phyloP scores from a whole-genome alignment of 1,284 basidiomycete species.

The Ganoderma meredithae region DNA sequence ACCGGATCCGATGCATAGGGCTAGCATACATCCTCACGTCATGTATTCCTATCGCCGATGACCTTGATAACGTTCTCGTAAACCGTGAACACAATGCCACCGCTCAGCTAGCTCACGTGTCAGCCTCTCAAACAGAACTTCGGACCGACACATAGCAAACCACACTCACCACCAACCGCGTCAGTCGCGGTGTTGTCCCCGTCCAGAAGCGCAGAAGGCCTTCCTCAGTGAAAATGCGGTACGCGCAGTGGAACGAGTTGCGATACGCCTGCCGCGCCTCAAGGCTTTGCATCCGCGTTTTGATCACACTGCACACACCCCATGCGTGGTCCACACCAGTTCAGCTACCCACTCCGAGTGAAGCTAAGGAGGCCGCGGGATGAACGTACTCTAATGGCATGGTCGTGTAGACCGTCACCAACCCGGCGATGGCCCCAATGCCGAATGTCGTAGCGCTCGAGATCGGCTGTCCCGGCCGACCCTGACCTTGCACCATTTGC shows the following conservation, averaged over 20 bases:
- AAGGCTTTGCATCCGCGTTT: slow-evolving; percentile 97
- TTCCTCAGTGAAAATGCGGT: slow-evolving; percentile 91
- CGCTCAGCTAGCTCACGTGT: slow-evolving; percentile 70
- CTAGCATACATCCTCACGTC: slow-evolving; percentile 6
- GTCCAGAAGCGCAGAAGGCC: slow-evolving; percentile 93
- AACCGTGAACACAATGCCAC: slow-evolving; percentile 95
- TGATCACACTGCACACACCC: slow-evolving; percentile 80
- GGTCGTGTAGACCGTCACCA: slow-evolving; percentile 94
- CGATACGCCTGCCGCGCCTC: slow-evolving; percentile 85
- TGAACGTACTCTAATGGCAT: slow-evolving; percentile 89
- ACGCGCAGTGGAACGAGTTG: slow-evolving; percentile 94
- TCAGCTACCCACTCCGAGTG: background rate
- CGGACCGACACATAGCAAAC: too few species aligned
- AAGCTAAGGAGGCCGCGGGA: background rate
- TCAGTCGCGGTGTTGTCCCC: slow-evolving; percentile 90
- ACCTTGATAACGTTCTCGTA: slow-evolving; percentile 82
- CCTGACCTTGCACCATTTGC: slow-evolving; percentile 88
- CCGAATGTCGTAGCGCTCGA: slow-evolving; percentile 93
- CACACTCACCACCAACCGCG: slow-evolving; percentile 80
- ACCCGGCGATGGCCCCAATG: slow-evolving; percentile 92
- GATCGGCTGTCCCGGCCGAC: slow-evolving; percentile 84
- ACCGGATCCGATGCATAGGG: background rate
- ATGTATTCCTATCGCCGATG: slow-evolving; percentile 44
- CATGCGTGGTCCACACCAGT: background rate
- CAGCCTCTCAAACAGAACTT: background rate